Conservation (phyloP, 805 yeast genomes). For the Ogataea nakhonphanomensis region DNA sequence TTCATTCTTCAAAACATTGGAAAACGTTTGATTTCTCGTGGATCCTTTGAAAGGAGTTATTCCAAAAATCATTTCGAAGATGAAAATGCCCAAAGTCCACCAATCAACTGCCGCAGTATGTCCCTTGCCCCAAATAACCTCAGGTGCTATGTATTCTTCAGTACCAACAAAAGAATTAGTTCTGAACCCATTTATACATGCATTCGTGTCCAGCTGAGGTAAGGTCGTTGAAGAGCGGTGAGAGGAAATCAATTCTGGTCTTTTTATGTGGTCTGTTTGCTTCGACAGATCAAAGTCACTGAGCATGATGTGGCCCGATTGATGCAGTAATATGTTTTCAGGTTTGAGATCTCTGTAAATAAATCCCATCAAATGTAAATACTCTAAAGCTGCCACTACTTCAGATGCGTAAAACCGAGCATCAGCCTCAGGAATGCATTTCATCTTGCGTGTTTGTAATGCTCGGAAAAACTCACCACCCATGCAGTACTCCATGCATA, state of each 20-base stretch:
- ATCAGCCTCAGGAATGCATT: conserved; percentile 81
- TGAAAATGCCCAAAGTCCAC: conserved; percentile 97
- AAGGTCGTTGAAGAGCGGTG: conserved; percentile 35
- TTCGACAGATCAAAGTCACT: conserved; percentile 95
- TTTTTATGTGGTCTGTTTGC: conserved; percentile 73
- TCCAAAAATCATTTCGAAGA: conserved; percentile 93
- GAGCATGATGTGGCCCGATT: conserved; percentile 97
- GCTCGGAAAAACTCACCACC: conserved; percentile 99
- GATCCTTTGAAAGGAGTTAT: conserved; percentile 95
- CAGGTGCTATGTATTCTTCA: conserved; percentile 98
- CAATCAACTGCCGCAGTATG: conserved; percentile 98
- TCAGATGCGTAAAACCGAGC: conserved; percentile 95
- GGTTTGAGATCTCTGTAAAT: conserved; percentile 96
- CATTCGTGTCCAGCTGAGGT: conserved; percentile 85
- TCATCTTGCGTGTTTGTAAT: conserved; percentile 81
- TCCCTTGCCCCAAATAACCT: conserved; percentile 94
- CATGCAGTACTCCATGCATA: conserved; percentile 99
- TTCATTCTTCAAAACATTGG: conserved; percentile 80
- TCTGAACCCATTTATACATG: conserved; percentile 92
- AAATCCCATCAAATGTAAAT: conserved; percentile 93
- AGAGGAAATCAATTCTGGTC: conserved; percentile 59
- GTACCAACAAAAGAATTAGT: conserved; percentile 99
- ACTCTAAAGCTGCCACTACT: conserved; percentile 95
- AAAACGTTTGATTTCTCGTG: conserved; percentile 84
- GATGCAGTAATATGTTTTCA: conserved; percentile 89